Evolutionary conservation across 1,139 yeast genomes (phyloP).

Genomic region (Trichomonascaceae sp.): DNA sequence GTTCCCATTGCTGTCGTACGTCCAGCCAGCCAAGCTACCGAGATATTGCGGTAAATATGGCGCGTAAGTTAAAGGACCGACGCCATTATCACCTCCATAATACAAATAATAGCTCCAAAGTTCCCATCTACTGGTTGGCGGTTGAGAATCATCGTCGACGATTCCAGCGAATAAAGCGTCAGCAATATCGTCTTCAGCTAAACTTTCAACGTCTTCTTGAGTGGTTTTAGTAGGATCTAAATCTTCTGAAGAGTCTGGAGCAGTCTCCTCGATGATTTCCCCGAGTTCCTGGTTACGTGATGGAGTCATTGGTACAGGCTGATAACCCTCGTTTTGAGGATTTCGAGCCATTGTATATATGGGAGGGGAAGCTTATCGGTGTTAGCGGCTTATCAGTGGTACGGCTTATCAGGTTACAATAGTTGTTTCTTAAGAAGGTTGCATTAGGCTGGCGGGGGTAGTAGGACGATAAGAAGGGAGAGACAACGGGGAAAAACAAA

Average conservation of each 20-base stretch:
- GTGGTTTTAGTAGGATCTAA: neutral
- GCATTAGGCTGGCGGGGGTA: neutral
- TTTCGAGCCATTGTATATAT: neutral
- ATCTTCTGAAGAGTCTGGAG: neutral
- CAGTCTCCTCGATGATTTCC: constrained; percentile 4
- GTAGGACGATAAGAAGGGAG: too few species aligned
- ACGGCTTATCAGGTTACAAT: neutral
- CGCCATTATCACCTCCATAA: constrained; percentile 18
- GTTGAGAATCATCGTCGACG: constrained; percentile 11
- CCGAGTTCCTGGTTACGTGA: constrained; percentile 6
- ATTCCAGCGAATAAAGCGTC: constrained; percentile 10
- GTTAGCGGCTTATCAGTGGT: too few species aligned
- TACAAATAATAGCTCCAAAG: constrained; percentile 16
- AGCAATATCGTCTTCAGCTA: constrained; percentile 4
- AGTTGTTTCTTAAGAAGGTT: neutral
- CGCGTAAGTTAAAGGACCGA: constrained; percentile 16
- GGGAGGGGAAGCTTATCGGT: neutral
- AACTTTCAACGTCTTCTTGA: constrained; percentile 7
- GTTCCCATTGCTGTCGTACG: constrained; percentile 11
- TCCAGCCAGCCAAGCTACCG: constrained; percentile 13
- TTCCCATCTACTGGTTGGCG: constrained; percentile 15
- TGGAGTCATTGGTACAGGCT: constrained; percentile 6
- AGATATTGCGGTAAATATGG: constrained; percentile 15
- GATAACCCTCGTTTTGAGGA: constrained; percentile 2
- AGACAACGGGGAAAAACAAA: too few species aligned